A percentile compares a stretch with the other conserved stretches of the same genome.
Evolutionary conservation across 1,284 basidiomycete genomes (phyloP).

Genomic region (Agroathelia rolfsii): DNA sequence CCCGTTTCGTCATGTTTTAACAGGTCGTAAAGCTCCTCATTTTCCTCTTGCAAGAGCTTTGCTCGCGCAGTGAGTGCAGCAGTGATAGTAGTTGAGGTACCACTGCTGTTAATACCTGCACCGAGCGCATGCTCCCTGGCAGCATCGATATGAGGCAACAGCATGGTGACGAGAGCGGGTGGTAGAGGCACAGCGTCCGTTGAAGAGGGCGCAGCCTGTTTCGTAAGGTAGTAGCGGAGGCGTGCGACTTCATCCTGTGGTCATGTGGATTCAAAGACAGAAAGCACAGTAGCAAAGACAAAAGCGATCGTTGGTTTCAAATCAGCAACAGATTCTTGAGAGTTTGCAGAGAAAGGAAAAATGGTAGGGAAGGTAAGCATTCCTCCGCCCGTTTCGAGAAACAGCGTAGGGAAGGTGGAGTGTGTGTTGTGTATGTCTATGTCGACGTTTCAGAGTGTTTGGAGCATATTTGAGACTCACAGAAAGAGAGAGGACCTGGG

Average conservation of each 20-base stretch:
- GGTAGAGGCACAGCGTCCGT: slow-evolving; percentile 58
- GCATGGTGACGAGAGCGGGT: slow-evolving; percentile 51
- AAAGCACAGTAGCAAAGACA: slow-evolving; percentile 13
- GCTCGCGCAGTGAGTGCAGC: slow-evolving; percentile 63
- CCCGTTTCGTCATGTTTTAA: slow-evolving; percentile 63
- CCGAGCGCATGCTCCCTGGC: too few relatives aligned
- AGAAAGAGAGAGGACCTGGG: slow-evolving; percentile 56
- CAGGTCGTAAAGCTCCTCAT: slow-evolving; percentile 69
- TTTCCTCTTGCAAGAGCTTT: slow-evolving; percentile 67
- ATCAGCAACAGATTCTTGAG: too few relatives aligned
- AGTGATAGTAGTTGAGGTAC: slow-evolving; percentile 46
- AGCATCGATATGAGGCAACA: slow-evolving; percentile 53
- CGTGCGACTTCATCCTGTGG: slow-evolving; percentile 59
- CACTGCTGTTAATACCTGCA: too few relatives aligned
- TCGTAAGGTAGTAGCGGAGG: slow-evolving; percentile 50
- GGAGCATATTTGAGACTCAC: slow-evolving; percentile 32
- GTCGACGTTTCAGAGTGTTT: neutral
- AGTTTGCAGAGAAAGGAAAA: too few relatives aligned
- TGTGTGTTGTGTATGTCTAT: slow-evolving; percentile 1
- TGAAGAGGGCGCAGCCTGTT: slow-evolving; percentile 45
- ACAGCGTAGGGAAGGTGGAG: too few relatives aligned
- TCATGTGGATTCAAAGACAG: slow-evolving; percentile 13
- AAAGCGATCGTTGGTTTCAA: too few relatives aligned
- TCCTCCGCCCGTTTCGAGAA: too few relatives aligned
- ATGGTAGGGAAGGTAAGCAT: too few relatives aligned